Base-by-base conservation (phyloP, 352 stramenopile genomes). In the Globisporangium nunn region DNA sequence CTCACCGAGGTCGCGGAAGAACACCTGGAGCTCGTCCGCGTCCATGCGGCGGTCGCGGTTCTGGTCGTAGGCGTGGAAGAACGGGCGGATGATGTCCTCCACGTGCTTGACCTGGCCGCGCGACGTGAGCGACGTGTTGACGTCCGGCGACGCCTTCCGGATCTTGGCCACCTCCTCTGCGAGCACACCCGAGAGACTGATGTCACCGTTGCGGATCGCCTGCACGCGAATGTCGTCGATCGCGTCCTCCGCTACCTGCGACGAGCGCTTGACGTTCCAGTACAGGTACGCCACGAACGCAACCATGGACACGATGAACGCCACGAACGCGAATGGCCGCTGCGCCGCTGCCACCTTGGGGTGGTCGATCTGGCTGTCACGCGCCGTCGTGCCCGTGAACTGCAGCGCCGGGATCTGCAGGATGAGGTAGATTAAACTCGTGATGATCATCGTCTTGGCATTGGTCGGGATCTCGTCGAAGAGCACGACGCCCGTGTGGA, bases 1-100 rank as follows among this genome's bases (percentile, higher is more conserved):
- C 69, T 98, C 95, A 49, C 95, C 87, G 66, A 98, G 87, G 72
- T 99, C 96, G 46, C 78, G 86, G 52, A 98, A 97, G 62, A 98
- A 95, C 45, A 85, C 62, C 66, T 87, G 74, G 57, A 98, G 68
- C 75, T 99, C 96, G 30, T 91, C 78, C 33, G 82, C 70, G 33
- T 97, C 87, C 68, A 99, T 89, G n/a, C 67, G 75, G 30, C 70
- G 81, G 68, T 97, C 89, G 17, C 71, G 64, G 71, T 98, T 93
- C 61, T 81, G 74, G 77, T 99, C 96, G 67, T 98, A 98, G 0
- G 76, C 64, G 53, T 83, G 64, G 69, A 98, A 99, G 65, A 97
- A 97, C 31, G 94, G 90, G 15, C 81, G 76, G 46, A 98, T 86
- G 58, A 98, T 81, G 51, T 91, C 79, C 56, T 95, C 85, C 29